Evolutionary conservation across 2,329 filamentous ascomycete species (phyloP), one percentile per base, ranked within the genome.

Genomic region (Colletotrichum paranaense): DNA sequence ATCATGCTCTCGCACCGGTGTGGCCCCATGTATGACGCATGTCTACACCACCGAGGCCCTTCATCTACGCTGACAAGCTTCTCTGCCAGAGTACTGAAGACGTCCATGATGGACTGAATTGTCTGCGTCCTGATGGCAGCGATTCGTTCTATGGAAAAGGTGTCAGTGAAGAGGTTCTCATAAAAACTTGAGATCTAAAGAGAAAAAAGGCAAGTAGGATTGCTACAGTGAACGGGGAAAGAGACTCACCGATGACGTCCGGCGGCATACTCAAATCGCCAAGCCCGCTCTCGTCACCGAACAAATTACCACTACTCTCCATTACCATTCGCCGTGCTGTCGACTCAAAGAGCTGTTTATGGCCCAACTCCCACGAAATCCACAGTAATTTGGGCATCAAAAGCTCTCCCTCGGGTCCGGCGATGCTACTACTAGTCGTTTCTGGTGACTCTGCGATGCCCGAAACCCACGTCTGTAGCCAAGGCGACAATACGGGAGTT

Each of bases 1-100:
- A 82, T 82, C 80, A 82, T 83, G 26, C 80, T 82, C 49, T 83
- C 81, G 70, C 81, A 83, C 9, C 78, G 75, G 62, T 82, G 81
- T 6, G 77, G 80, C 0, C 80, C 81, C 79, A 81, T 81, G 76
- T 77, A 82, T 4, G 76, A 76, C 1, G 81, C 80, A 66, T 82
- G 79, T 0, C 75, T 76, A 38, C 81, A 82, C 80, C 80, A 82
- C 11, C 81, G 76, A 3, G 78, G 78, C 24, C 76, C 76, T 62
- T 81, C 80, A 55, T 81, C 79, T 5, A 80, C 79, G 7, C 77
- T 76, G 5, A 79, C 62, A 2, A 81, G 76, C 26, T 76, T 74
- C 14, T 78, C 77, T 0, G 76, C 69, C 74, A 80, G 75, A 22
- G 78, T 73, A 7, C 74, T 62, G 53, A 80, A 77, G 12, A 80